Evolutionary conservation across 257 asterid genomes (phyloP), one percentile per base, ranked within the genome.

Genomic region (Gynochthodes officinalis): DNA sequence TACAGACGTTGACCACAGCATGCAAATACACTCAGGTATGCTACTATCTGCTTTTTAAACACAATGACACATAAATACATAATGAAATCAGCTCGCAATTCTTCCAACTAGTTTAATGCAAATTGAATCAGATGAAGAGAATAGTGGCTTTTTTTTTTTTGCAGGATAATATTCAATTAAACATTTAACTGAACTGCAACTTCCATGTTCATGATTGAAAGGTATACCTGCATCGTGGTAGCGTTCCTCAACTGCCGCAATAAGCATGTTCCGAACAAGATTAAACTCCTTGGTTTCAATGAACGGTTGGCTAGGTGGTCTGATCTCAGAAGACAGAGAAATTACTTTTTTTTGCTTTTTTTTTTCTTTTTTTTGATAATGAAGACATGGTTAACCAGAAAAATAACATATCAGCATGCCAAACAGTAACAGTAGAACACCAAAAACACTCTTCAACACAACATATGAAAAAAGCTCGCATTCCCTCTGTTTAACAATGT

Each of bases 241-340:
- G 63, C 90, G 86, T 69, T 86, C 90, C 76, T 86, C 90, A 14
- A 86, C 79, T 2, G 83, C 90, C 64, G 90, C 90, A 72, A 81
- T 70, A 72, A 83, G 72, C 90, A 86, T 86, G 71, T 83, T 83
- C 44, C 88, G 88, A 57, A 83, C 63, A 40, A 86, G 90, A 79
- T 75, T 64, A 61, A 86, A 86, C 82, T 86, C 90, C 75, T 79
- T 79, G 1, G 90, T 83, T 62, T 86, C 88, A 67, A 79, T 75
- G 80, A 88, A 81, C 7, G 86, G 77, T 68, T 81, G 79, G 66
- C 83, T 86, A 66, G 65, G 75, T 39, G 88, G 86, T 68, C 90
- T 86, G 79, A 30, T 39, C 13, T 37, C 58, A 61, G 39, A 73
- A 46, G 30, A 74, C 48, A 63, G 21, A 46, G 65, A 58, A 42